A percentile compares a stretch with the other conserved stretches of the same genome.
Evolutionary conservation across 306 rosid species (phyloP).

Genomic region (Rosa rugosa): DNA sequence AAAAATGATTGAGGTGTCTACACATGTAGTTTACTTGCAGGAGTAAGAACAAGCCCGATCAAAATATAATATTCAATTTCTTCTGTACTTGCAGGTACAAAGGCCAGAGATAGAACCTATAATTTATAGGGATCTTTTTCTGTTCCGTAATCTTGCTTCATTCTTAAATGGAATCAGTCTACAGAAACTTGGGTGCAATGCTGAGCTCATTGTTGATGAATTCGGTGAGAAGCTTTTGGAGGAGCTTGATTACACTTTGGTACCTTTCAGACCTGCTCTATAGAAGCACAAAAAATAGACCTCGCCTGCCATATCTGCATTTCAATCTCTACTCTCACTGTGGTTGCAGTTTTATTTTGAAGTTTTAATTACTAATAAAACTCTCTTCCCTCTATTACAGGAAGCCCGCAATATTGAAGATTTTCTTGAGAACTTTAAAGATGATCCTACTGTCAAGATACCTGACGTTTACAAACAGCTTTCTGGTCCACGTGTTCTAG

Average conservation of each 20-base stretch:
- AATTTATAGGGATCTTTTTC: slow-evolving; percentile 91
- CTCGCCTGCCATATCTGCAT: not conserved
- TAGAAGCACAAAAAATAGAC: slow-evolving; percentile 4
- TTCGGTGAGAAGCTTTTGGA: slow-evolving; percentile 99
- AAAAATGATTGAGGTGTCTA: not conserved
- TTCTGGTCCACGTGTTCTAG: slow-evolving; percentile 85
- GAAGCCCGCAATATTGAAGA: slow-evolving; percentile 98
- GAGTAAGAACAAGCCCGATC: not conserved
- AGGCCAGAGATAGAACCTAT: slow-evolving; percentile 95
- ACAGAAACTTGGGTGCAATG: slow-evolving; percentile 93
- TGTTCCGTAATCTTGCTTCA: slow-evolving; percentile 92
- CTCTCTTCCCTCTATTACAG: slow-evolving; percentile 43
- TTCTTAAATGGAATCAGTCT: slow-evolving; percentile 86
- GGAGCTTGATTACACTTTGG: slow-evolving; percentile 98
- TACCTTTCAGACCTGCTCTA: slow-evolving; percentile 43
- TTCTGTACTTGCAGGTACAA: slow-evolving; percentile 65
- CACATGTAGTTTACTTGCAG: not conserved
- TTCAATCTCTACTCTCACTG: not conserved
- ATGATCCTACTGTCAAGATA: slow-evolving; percentile 94
- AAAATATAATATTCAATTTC: not conserved
- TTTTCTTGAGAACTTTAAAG: slow-evolving; percentile 85
- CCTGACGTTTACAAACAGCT: slow-evolving; percentile 79
- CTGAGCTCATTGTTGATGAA: slow-evolving; percentile 98
- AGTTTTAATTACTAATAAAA: not conserved
- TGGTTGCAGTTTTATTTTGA: not conserved